Conservation (phyloP, 306 rosid genomes). For the Myrica gale region DNA sequence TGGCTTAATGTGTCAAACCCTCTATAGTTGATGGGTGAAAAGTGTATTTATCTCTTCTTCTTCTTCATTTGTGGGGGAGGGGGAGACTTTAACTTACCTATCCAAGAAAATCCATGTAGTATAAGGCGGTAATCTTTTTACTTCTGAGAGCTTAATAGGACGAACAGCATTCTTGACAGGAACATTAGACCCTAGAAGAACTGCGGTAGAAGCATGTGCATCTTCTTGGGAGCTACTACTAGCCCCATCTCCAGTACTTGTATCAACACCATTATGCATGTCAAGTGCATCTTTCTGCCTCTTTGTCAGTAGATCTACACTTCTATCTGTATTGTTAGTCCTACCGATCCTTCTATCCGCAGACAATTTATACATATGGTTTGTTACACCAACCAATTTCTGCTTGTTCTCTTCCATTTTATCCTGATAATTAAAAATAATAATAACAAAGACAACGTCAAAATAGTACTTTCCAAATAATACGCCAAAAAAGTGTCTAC, state of each 20-base stretch:
- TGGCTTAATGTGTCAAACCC: too few species aligned
- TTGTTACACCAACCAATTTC: slow-evolving; percentile 64
- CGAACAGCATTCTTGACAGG: slow-evolving; percentile 91
- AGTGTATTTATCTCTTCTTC: too few species aligned
- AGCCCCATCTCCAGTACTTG: slow-evolving; percentile 58
- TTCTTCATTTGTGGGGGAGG: slow-evolving; percentile 13
- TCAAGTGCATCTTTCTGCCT: slow-evolving; percentile 86
- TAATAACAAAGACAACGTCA: neutral
- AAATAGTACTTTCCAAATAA: slow-evolving; percentile 19
- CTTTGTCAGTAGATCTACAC: slow-evolving; percentile 62
- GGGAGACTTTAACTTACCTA: slow-evolving; percentile 54
- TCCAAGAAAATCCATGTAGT: slow-evolving; percentile 97
- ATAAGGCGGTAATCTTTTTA: slow-evolving; percentile 85
- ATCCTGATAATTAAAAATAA: slow-evolving; percentile 47
- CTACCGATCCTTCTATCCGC: slow-evolving; percentile 51
- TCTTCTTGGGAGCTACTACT: slow-evolving; percentile 64
- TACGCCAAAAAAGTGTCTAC: slow-evolving; percentile 11
- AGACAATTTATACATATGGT: slow-evolving; percentile 48
- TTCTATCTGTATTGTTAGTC: slow-evolving; percentile 32
- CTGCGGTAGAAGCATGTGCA: slow-evolving; percentile 73
- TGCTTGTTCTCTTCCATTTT: slow-evolving; percentile 78
- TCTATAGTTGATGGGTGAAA: too few species aligned
- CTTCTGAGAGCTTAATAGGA: slow-evolving; percentile 82
- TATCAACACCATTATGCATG: slow-evolving; percentile 73
- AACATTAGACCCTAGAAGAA: slow-evolving; percentile 91